Percentiles rank a stretch among this genome's conserved stretches.
phyloP scores from a whole-genome alignment of 2,329 filamentous ascomycete genomes.

The Pseudogymnoascus sp. region DNA sequence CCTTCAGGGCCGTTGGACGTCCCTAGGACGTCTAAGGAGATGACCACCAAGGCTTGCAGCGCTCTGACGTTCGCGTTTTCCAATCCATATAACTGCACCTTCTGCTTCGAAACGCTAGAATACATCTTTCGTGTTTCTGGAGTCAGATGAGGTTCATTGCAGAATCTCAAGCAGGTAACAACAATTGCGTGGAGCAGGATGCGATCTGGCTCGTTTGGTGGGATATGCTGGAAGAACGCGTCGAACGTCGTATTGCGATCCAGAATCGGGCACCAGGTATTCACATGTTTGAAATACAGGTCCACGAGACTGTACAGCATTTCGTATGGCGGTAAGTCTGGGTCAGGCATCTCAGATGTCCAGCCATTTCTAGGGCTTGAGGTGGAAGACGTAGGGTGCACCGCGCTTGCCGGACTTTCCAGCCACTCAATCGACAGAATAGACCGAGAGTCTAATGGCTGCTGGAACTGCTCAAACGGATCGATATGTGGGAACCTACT shows the following conservation, averaged over 20 bases:
- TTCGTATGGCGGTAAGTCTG: conserved; percentile 66
- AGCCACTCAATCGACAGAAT: too few relatives aligned
- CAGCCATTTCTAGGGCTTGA: too few relatives aligned
- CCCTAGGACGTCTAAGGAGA: conserved; percentile 76
- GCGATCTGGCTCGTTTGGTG: conserved; percentile 70
- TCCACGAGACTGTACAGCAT: conserved; percentile 64
- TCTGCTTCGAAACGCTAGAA: conserved; percentile 73
- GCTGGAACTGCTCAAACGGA: too few relatives aligned
- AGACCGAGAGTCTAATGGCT: too few relatives aligned
- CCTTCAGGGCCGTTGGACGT: conserved; percentile 67
- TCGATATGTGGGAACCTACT: too few relatives aligned
- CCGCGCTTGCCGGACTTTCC: too few relatives aligned
- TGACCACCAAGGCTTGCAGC: conserved; percentile 76
- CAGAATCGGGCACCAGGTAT: conserved; percentile 83
- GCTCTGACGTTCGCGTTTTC: conserved; percentile 86
- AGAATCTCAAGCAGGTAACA: conserved; percentile 78
- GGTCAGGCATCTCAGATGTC: conserved; percentile 43
- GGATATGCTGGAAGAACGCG: conserved; percentile 66
- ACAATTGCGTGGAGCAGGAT: conserved; percentile 83
- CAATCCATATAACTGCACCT: conserved; percentile 76
- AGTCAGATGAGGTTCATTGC: conserved; percentile 64
- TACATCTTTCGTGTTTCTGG: conserved; percentile 65
- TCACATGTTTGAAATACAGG: conserved; percentile 71
- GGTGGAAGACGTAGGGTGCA: too few relatives aligned
- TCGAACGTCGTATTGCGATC: conserved; percentile 76